A percentile compares a stretch with the other conserved stretches of the same genome.
These are phyloP conservation scores for Colletotrichum somersetense DNA, from an alignment of 2,329 filamentous ascomycete genomes.

Conservation along the genomic window DNA sequence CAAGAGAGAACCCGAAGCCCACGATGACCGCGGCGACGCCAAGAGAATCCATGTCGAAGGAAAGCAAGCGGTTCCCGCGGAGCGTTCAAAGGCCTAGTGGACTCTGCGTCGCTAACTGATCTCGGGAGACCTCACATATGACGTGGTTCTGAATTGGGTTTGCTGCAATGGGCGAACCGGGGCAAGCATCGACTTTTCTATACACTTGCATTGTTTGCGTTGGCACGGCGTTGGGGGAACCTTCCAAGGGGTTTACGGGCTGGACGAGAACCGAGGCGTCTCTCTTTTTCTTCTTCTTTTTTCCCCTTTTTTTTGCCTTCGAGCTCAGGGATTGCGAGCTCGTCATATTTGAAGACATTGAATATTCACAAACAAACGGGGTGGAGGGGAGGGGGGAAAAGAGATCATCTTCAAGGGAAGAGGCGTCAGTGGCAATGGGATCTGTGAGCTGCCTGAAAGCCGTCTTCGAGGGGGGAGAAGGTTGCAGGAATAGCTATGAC, in stretches of 20 bases:
- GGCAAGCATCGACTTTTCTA: neutral
- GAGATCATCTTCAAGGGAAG: neutral
- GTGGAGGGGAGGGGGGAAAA: neutral
- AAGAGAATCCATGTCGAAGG: slow-evolving; percentile 47
- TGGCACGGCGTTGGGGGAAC: slow-evolving; percentile 40
- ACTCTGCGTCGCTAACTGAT: neutral
- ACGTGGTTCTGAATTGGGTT: neutral
- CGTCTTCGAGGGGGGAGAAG: neutral
- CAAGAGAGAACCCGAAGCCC: slow-evolving; percentile 54
- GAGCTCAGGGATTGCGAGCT: slow-evolving; percentile 6
- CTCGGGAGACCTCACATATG: neutral
- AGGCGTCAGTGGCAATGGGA: neutral
- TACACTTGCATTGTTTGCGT: slow-evolving; percentile 35
- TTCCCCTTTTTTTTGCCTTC: neutral
- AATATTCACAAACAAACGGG: neutral
- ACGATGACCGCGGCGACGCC: slow-evolving; percentile 49
- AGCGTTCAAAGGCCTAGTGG: slow-evolving; percentile 33
- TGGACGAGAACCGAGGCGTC: slow-evolving; percentile 23
- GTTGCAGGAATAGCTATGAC: slow-evolving; percentile 16
- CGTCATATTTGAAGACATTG: neutral
- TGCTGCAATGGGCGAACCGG: neutral
- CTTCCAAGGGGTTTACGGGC: slow-evolving; percentile 4
- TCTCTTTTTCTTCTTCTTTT: neutral
- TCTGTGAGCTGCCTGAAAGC: neutral
- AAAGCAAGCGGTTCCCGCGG: slow-evolving; percentile 27